A percentile compares a stretch with the other conserved stretches of the same genome.
Evolutionary conservation across 495 filamentous ascomycete genomes (phyloP).

Genomic region (Penicillium cosmopolitanum): DNA sequence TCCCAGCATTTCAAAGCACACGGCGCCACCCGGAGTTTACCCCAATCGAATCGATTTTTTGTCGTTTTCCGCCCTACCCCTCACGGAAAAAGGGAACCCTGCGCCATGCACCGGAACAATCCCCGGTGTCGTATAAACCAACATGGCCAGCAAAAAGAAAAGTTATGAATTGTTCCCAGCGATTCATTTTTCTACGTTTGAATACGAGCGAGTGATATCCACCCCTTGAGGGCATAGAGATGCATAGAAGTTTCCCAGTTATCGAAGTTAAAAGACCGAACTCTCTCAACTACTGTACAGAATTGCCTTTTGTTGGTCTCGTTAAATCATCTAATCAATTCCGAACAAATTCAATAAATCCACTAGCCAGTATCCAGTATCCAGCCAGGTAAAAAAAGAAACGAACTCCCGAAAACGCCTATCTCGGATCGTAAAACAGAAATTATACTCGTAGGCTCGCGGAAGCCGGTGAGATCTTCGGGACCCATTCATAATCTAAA

Average conservation of each 20-base stretch:
- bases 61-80: slow-evolving; percentile 8
- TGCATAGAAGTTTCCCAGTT: slow-evolving; percentile 16
- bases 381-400: slow-evolving; percentile 5
- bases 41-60: slow-evolving; percentile 1
- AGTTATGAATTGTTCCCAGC: slow-evolving; percentile 21
- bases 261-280: not conserved
- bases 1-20: slow-evolving; percentile 34
- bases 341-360: not conserved
- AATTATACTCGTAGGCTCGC: not conserved
- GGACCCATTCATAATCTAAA: too few species aligned
- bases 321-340: not conserved
- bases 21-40: slow-evolving; percentile 35
- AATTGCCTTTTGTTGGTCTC: not conserved
- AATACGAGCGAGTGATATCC: slow-evolving; percentile 19
- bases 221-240: slow-evolving; percentile 11
- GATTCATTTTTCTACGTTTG: slow-evolving; percentile 5
- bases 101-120: slow-evolving; percentile 19
- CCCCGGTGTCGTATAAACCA: slow-evolving; percentile 19
- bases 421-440: slow-evolving; percentile 12
- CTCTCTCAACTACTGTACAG: not conserved
- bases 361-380: not conserved
- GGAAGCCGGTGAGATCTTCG: too few species aligned
- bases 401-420: slow-evolving; percentile 12
- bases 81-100: slow-evolving; percentile 3
- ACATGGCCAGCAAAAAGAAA: slow-evolving; percentile 20